A percentile compares a stretch with the other conserved stretches of the same genome.
These are phyloP conservation scores for Prunus padus DNA, from an alignment of 306 rosid genomes.

Conservation along the genomic window DNA sequence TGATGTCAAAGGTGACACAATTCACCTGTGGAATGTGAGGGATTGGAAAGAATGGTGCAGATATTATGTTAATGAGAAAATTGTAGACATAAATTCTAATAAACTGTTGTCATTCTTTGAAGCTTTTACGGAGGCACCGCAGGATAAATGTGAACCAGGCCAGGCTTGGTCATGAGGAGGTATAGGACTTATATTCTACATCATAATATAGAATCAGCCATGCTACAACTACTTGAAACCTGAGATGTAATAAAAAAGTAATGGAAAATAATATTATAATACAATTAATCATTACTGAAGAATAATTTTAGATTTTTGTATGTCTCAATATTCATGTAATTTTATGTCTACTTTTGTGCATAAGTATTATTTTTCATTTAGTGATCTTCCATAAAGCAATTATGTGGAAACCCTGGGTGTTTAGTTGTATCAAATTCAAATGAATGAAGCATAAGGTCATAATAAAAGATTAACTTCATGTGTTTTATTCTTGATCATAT, in stretches of 20 bases:
- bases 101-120: conserved; percentile 33
- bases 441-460: conserved; percentile 8
- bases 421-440: conserved; percentile 15
- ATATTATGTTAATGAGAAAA: background rate
- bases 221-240: background rate
- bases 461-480: background rate
- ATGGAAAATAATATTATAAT: background rate
- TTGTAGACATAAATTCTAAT: background rate
- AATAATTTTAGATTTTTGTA: background rate
- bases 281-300: background rate
- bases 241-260: background rate
- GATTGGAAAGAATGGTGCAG: background rate
- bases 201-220: background rate
- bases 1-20: background rate
- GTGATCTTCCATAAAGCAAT: conserved; percentile 17
- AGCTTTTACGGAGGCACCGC: conserved; percentile 86
- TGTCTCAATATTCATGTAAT: background rate
- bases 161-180: conserved; percentile 91
- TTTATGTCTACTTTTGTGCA: background rate
- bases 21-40: background rate
- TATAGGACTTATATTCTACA: conserved; percentile 34
- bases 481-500: conserved; percentile 4
- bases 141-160: conserved; percentile 64
- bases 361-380: background rate
- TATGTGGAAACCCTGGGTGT: background rate